A percentile compares a stretch with the other conserved stretches of the same genome.
These are phyloP conservation scores for Colletotrichum spaethianum DNA, from an alignment of 2,329 filamentous ascomycete genomes.

Conservation along the genomic window DNA sequence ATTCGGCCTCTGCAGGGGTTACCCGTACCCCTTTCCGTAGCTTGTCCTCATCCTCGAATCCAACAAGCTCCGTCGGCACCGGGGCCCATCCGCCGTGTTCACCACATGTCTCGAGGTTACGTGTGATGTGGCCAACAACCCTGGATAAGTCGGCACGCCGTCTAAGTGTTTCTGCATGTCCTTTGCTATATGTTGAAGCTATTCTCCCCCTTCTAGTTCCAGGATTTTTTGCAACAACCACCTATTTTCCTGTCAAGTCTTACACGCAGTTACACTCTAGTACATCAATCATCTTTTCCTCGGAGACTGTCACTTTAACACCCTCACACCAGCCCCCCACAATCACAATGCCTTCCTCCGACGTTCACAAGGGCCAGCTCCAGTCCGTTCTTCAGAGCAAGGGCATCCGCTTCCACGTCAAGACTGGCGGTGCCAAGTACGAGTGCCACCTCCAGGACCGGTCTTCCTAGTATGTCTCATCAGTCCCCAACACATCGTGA, in stretches of 20 bases:
- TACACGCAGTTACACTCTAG: background rate
- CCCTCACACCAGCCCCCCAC: background rate
- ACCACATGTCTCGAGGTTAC: conserved; percentile 5
- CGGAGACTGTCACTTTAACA: background rate
- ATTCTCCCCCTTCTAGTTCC: background rate
- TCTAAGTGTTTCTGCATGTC: background rate
- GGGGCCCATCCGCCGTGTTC: conserved; percentile 3
- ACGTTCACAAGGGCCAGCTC: conserved; percentile 28
- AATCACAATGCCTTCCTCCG: conserved; percentile 31
- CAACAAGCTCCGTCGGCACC: conserved; percentile 12
- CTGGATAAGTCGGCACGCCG: conserved; percentile 31
- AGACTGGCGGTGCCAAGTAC: conserved; percentile 56
- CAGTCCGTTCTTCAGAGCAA: conserved; percentile 25
- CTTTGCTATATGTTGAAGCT: conserved; percentile 22
- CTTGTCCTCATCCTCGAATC: conserved; percentile 12
- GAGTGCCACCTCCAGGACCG: conserved; percentile 62
- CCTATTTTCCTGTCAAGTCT: background rate
- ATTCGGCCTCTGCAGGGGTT: conserved; percentile 11
- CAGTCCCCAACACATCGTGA: background rate
- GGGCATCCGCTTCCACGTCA: conserved; percentile 63
- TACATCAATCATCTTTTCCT: background rate
- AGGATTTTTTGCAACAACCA: background rate
- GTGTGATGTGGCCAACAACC: conserved; percentile 2
- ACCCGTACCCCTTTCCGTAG: background rate
- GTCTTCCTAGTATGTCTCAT: conserved; percentile 56